phyloP scores from a whole-genome alignment of 164 flowering plant species.

The Liquidambar formosana region DNA sequence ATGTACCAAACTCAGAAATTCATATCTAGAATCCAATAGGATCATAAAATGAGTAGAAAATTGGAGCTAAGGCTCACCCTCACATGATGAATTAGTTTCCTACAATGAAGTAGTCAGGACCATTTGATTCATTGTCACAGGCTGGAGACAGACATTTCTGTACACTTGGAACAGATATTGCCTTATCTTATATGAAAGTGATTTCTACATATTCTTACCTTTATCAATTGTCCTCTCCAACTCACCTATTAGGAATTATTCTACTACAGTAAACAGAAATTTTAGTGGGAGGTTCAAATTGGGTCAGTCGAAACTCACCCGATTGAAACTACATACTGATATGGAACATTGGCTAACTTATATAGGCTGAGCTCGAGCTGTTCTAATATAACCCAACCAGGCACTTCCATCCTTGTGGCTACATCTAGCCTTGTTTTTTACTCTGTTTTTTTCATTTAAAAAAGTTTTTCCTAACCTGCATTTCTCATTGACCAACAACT shows the following conservation, averaged over 20 bases:
- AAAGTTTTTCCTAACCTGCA: too few species aligned
- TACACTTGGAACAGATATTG: conserved; percentile 3
- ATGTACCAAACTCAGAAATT: neutral
- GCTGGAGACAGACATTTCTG: neutral
- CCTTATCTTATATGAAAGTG: neutral
- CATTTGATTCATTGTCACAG: conserved; percentile 13
- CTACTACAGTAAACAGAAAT: neutral
- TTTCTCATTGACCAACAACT: too few species aligned
- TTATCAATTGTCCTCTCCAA: neutral
- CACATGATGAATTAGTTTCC: neutral
- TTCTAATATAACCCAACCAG: too few species aligned
- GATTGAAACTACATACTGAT: too few species aligned
- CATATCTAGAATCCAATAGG: neutral
- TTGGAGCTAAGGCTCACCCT: neutral
- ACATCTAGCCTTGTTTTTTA: too few species aligned
- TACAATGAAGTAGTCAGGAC: neutral
- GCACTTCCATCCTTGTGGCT: too few species aligned
- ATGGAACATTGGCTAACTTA: too few species aligned
- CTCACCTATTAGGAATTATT: too few species aligned
- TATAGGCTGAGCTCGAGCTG: too few species aligned
- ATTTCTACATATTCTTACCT: neutral
- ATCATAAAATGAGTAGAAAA: neutral
- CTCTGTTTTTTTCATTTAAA: too few species aligned
- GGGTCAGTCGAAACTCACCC: too few species aligned
- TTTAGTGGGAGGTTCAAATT: neutral